Evolutionary conservation across 2,329 filamentous ascomycete species (phyloP).

Genomic region (Fusarium buharicum): DNA sequence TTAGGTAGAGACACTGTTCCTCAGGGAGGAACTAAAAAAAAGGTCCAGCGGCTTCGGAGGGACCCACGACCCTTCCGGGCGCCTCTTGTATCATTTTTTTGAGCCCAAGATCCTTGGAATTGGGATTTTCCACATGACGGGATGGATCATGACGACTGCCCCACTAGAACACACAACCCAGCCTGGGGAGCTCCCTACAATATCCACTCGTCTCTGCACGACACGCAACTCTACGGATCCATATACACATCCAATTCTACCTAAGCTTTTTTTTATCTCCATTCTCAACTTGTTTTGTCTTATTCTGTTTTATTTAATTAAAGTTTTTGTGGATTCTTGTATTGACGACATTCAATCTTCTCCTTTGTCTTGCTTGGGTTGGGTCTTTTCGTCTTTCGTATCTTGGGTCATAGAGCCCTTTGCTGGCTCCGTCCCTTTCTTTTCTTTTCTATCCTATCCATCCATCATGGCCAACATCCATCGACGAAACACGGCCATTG

Average conservation of each 20-base stretch:
- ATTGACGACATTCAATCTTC: conserved; percentile 9
- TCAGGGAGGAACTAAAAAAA: too few relatives aligned
- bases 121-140: conserved; percentile 31
- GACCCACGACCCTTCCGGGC: conserved; percentile 21
- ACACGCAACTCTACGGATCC: background rate
- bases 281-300: background rate
- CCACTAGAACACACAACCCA: conserved; percentile 10
- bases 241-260: background rate
- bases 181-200: conserved; percentile 3
- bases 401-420: conserved; percentile 11
- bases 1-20: too few relatives aligned
- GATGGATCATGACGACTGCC: conserved; percentile 35
- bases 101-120: conserved; percentile 36
- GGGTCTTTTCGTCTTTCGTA: conserved; percentile 12
- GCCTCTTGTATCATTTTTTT: conserved; percentile 2
- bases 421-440: conserved; percentile 15
- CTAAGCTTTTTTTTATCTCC: conserved; percentile 5
- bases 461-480: conserved; percentile 42
- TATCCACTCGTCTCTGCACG: background rate
- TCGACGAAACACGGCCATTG: conserved; percentile 68
- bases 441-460: background rate
- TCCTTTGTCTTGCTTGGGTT: background rate
- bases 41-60: conserved; percentile 16
- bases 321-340: conserved; percentile 10
- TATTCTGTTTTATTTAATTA: background rate